Conservation (phyloP, 176 grass and related monocot genomes). For the Phoenix dactylifera region DNA sequence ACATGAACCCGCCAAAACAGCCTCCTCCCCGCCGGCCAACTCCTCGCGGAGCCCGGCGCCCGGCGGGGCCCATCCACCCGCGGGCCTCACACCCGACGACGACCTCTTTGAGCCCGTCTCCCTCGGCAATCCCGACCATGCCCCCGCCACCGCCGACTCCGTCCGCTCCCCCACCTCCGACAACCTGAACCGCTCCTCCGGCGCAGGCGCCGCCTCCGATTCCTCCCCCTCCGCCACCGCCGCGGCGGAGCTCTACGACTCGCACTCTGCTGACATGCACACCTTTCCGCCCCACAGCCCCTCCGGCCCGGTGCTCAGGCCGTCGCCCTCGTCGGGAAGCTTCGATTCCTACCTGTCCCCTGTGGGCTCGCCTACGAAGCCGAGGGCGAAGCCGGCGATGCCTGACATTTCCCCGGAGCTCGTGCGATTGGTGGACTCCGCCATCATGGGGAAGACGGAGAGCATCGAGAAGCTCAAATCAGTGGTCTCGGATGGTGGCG, state of each 20-base stretch:
- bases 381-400: conserved; percentile 24
- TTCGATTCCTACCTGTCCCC: conserved; percentile 10
- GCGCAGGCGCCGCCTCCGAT: not conserved
- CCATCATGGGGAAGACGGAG: conserved; percentile 65
- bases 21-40: conserved; percentile 7
- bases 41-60: not conserved
- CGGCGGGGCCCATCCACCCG: too few species aligned
- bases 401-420: conserved; percentile 54
- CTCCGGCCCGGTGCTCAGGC: not conserved
- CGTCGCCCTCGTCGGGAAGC: conserved; percentile 1
- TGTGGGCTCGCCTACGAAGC: conserved; percentile 4
- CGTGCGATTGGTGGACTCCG: conserved; percentile 56
- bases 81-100: conserved; percentile 22
- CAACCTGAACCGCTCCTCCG: conserved; percentile 5
- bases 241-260: not conserved
- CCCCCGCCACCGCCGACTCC: not conserved
- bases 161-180: conserved; percentile 7
- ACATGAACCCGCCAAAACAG: conserved; percentile 21
- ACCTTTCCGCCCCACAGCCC: conserved; percentile 2
- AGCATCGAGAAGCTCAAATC: conserved; percentile 32
- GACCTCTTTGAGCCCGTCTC: conserved; percentile 34
- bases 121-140: conserved; percentile 21
- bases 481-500: conserved; percentile 31
- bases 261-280: not conserved
- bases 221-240: conserved; percentile 1